A percentile compares a stretch with the other conserved stretches of the same genome.
Evolutionary conservation across 1,139 yeast species (phyloP).

Genomic region (Sugiyamaella grinbergsii): DNA sequence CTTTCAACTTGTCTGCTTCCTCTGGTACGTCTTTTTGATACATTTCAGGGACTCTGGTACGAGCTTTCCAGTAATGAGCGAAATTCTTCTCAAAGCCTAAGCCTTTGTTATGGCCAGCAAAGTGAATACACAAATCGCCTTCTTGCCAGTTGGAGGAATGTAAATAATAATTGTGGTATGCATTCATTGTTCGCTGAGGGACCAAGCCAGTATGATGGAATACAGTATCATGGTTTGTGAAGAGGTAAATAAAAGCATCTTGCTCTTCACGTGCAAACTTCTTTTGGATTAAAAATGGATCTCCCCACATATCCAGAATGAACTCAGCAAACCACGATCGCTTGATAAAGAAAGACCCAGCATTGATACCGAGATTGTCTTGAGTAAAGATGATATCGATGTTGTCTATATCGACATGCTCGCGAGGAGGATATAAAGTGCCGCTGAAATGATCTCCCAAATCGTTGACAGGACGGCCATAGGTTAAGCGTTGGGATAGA

Average conservation of each 20-base stretch:
- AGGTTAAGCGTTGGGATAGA: constrained; percentile 33
- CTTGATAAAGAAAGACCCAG: constrained; percentile 41
- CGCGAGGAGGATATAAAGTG: constrained; percentile 24
- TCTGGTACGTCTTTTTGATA: constrained; percentile 20
- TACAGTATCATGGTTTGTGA: constrained; percentile 31
- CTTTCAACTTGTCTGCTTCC: constrained; percentile 6
- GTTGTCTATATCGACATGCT: constrained; percentile 29
- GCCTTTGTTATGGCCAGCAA: constrained; percentile 32
- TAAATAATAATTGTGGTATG: constrained; percentile 33
- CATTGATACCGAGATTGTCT: constrained; percentile 38
- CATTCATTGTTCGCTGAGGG: constrained; percentile 42
- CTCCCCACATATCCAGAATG: constrained; percentile 32
- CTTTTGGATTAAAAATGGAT: constrained; percentile 23
- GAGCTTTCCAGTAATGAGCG: constrained; percentile 7
- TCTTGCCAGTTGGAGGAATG: constrained; percentile 30
- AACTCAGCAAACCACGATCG: constrained; percentile 32
- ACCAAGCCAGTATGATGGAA: constrained; percentile 41
- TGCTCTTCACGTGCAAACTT: constrained; percentile 32
- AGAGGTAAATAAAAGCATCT: constrained; percentile 33
- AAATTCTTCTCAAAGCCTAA: constrained; percentile 14
- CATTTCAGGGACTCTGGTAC: constrained; percentile 24
- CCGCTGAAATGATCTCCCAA: constrained; percentile 30
- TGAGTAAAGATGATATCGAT: constrained; percentile 33
- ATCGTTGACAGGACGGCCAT: constrained; percentile 30
- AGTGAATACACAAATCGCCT: constrained; percentile 38